Base-by-base conservation (phyloP, 2,329 filamentous ascomycete species). In the Graphiopsis chlorocephala region DNA sequence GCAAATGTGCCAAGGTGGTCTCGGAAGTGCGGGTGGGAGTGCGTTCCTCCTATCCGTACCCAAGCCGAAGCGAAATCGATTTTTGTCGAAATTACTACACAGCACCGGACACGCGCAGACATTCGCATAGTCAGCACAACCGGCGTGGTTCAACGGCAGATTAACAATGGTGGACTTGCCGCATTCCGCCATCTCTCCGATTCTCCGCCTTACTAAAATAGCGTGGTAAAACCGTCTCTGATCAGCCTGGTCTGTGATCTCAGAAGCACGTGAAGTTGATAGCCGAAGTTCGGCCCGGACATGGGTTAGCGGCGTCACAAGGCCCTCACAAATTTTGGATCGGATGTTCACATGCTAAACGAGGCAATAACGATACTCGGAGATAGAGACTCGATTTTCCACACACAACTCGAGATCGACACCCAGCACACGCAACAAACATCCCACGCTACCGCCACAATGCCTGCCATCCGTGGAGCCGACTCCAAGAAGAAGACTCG, bases 381-480 rank as follows among this genome's bases (percentile, higher is more conserved):
- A 10, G 7, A 53, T 29, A 29, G 42, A 62, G 17, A 42, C 23
- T 29, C 31, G 17, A 15, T 8, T 20, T 12, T 26, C 28, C 11
- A 53, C 29, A 52, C 29, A 53, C 45, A 17, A 55, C 23, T 31
- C 20, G 23, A 23, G 14, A 53, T 29, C 47, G 28, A 53, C 25
- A 42, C 4, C 12, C 31, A 5, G 23, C 1, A 23, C 14, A 38
- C 7, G 29, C 20, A n/a, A 31, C 4, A 26, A 61, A 33, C 29
- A 14, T 23, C 17, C 17, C 4, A 61, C 28, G 38, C 26, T 50
- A 62, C 56, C 53, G 47, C 50, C 73, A 75, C 65, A 66, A 83
- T 83, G 81, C 81, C 81, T 66, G 81, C 81, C 66, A 82, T 83
- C 67, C 77, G 81, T 64, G 81, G 81, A 69, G 72, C 78, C 63